Conservation (phyloP, 306 rosid genomes). For the Vigna nakashimae region DNA sequence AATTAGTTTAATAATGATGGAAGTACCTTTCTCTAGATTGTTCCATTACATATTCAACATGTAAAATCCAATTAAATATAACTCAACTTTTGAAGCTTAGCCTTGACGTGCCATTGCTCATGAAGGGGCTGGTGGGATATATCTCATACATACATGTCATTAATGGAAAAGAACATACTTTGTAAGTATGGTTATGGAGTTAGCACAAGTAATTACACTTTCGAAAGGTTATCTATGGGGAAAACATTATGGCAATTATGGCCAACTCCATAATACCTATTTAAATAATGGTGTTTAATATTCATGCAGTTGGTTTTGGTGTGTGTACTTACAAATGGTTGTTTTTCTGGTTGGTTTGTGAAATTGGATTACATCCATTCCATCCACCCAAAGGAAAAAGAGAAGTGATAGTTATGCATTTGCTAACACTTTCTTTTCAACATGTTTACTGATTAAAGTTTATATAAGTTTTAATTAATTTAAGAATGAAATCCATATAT, state of each 20-base stretch:
- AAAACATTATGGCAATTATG: not conserved
- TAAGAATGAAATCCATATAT: not conserved
- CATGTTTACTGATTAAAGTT: not conserved
- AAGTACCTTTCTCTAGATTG: not conserved
- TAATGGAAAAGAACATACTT: not conserved
- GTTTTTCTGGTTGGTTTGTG: not conserved
- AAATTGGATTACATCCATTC: not conserved
- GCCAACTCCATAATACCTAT: not conserved
- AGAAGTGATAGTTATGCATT: not conserved
- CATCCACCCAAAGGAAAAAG: not conserved
- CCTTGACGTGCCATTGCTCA: not conserved
- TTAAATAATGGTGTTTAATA: not conserved
- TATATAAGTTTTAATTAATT: not conserved
- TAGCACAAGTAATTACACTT: not conserved
- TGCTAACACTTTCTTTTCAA: not conserved
- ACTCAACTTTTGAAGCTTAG: not conserved
- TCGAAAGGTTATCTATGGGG: not conserved
- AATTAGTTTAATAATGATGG: slow-evolving; percentile 10
- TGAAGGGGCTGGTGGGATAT: not conserved
- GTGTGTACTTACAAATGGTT: not conserved
- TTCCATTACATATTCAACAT: not conserved
- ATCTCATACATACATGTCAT: not conserved
- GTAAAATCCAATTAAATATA: not conserved
- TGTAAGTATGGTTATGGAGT: not conserved
- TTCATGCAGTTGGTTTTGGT: not conserved